Evolutionary conservation across 148 eudicot species (phyloP).

Genomic region (Chenopodium berlandieri): DNA sequence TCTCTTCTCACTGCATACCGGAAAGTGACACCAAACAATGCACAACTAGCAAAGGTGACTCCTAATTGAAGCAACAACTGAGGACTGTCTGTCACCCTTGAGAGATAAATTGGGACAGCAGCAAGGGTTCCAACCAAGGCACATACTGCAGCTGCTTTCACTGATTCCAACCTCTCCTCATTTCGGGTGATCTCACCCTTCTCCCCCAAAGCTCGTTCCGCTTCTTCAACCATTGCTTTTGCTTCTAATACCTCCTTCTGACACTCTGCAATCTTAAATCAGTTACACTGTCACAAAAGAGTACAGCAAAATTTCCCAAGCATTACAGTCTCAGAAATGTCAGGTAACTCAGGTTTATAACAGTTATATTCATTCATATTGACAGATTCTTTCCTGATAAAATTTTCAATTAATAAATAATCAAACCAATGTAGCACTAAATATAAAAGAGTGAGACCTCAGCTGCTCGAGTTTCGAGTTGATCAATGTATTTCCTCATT

Average conservation of each 20-base stretch:
- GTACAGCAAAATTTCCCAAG: background rate
- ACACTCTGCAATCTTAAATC: conserved; percentile 83
- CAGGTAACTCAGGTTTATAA: background rate
- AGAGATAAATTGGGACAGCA: conserved; percentile 57
- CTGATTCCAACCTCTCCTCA: conserved; percentile 72
- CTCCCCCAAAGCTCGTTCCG: conserved; percentile 52
- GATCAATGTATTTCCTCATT: conserved; percentile 53
- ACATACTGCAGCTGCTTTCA: conserved; percentile 71
- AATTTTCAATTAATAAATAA: too few relatives aligned
- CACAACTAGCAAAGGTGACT: conserved; percentile 71
- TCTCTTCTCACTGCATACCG: conserved; percentile 87
- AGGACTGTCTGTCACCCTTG: conserved; percentile 37
- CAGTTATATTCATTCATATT: background rate
- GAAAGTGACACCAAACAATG: conserved; percentile 82
- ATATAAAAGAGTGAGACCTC: conserved; percentile 40
- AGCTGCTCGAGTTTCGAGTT: conserved; percentile 63
- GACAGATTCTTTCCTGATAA: too few relatives aligned
- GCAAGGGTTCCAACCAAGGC: conserved; percentile 76
- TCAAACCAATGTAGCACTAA: background rate
- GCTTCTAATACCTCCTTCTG: conserved; percentile 80
- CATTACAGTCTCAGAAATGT: background rate
- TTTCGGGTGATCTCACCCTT: conserved; percentile 29
- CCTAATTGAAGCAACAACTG: conserved; percentile 61
- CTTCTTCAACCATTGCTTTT: conserved; percentile 75
- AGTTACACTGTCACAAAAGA: background rate